phyloP scores from a whole-genome alignment of 83 land plant genomes.

The Diphasiastrum complanatum region DNA sequence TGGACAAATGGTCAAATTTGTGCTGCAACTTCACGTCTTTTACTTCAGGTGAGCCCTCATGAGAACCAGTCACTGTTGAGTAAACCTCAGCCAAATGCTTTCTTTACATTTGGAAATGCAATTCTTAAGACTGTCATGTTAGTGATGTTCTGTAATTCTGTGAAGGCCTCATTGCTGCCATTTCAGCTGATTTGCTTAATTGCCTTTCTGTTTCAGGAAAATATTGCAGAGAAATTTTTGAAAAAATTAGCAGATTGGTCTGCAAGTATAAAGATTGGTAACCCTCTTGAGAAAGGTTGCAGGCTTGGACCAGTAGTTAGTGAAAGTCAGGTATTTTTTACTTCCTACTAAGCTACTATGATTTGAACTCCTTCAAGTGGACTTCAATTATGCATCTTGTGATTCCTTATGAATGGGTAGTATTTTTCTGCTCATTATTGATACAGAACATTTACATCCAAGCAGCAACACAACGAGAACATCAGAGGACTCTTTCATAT shows the following conservation, averaged over 20 bases:
- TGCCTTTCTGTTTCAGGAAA: slow-evolving; percentile 54
- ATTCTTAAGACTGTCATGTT: neutral
- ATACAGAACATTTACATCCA: too few species aligned
- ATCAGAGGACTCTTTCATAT: too few species aligned
- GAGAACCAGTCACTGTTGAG: slow-evolving; percentile 6
- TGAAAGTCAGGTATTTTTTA: slow-evolving; percentile 87
- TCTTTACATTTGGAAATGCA: neutral
- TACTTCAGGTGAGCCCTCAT: slow-evolving; percentile 93
- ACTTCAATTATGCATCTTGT: too few species aligned
- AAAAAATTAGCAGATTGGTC: slow-evolving; percentile 72
- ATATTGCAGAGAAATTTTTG: slow-evolving; percentile 67
- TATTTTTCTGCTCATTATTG: too few species aligned
- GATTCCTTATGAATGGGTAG: too few species aligned
- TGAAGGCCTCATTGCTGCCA: neutral
- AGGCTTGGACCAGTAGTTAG: slow-evolving; percentile 96
- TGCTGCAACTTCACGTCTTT: slow-evolving; percentile 97
- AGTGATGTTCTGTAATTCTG: neutral
- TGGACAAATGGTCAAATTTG: slow-evolving; percentile 99
- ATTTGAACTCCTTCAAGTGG: too few species aligned
- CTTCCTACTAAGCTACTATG: too few species aligned
- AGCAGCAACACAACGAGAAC: too few species aligned
- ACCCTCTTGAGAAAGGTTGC: slow-evolving; percentile 90
- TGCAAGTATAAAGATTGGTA: slow-evolving; percentile 69
- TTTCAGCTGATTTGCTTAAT: neutral
- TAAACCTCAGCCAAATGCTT: neutral